Evolutionary conservation across 495 filamentous ascomycete genomes (phyloP), one percentile per base, ranked within the genome.

Genomic region (Corynascus novoguineensis): DNA sequence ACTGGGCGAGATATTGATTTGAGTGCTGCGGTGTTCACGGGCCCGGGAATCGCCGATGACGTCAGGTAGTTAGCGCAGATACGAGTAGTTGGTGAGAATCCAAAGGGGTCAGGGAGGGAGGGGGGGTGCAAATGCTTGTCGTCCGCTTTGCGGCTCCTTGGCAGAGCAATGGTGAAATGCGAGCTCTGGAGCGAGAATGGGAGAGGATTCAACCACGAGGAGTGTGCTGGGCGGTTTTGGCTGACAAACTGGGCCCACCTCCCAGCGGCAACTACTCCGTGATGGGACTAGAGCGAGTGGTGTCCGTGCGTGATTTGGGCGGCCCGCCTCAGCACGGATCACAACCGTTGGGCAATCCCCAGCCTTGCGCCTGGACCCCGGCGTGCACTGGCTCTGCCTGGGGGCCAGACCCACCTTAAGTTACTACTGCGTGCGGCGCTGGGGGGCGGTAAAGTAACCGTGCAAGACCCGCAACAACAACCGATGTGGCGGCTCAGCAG

Each of bases 281-380:
- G 34, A 19, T 19, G 4, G 28, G 46, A 19, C n/a, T 22, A 32
- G 28, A 19, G 19, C 28, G 12, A 17, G 17, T 27, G 17, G 4
- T 31, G 17, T 34, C n/a, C 8, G 46, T 49, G 41, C 41, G 12
- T 1, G 24, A 46, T 15, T 46, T 27, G 42, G 47, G 10, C 19
- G 47, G 47, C 17, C 46, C 28, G 29, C n/a, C n/a, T n/a, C 29
- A 50, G 49, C 49, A 51, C 22, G 17, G 49, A 51, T 34, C 47
- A 50, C 31, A n/a, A n/a, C 19, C 24, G 24, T 8, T 7, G 41
- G 41, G 8, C 41, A 12, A 25, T 45, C 41, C 25, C 8, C 25
- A 24, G n/a, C 15, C 28, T 29, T 1, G 28, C 8, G 28, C 4
- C n/a, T 7, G n/a, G 10, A 12, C 15, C 44, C 21, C 41, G 22